Evolutionary conservation across 2,329 filamentous ascomycete species (phyloP).

Genomic region (Tympanopsis confertula): DNA sequence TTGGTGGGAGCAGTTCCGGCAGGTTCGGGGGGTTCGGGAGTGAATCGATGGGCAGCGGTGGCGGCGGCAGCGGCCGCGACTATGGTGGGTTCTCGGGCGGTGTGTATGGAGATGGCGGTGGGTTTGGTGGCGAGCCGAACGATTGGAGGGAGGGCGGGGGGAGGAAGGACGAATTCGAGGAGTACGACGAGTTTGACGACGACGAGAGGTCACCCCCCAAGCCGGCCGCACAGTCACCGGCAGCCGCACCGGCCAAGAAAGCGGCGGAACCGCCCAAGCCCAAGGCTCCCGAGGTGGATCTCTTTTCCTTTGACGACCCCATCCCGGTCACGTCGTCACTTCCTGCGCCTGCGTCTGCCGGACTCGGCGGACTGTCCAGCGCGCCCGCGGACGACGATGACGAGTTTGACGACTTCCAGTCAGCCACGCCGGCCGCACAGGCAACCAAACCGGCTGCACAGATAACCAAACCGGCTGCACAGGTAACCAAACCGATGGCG

Average conservation of each 20-base stretch:
- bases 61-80: too few species aligned
- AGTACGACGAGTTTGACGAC: constrained; percentile 71
- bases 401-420: constrained; percentile 96
- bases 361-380: constrained; percentile 30
- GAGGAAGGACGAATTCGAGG: constrained; percentile 92
- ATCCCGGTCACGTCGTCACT: constrained; percentile 30
- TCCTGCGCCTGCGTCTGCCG: constrained; percentile 28
- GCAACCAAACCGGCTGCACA: constrained; percentile 29
- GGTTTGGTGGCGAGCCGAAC: constrained; percentile 68
- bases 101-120: constrained; percentile 89
- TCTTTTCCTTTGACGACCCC: constrained; percentile 82
- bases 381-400: constrained; percentile 61
- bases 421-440: constrained; percentile 53
- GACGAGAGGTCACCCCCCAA: too few species aligned
- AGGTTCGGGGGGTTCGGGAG: constrained; percentile 82
- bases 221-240: constrained; percentile 22
- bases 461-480: constrained; percentile 36
- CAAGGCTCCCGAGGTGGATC: too few species aligned
- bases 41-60: constrained; percentile 37
- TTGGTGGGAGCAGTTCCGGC: constrained; percentile 41
- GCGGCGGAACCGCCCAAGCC: too few species aligned
- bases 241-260: constrained; percentile 58
- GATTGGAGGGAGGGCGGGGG: constrained; percentile 65
- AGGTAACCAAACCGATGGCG: too few species aligned
- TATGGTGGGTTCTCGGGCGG: constrained; percentile 60